phyloP scores from a whole-genome alignment of 345 rosid genomes.

The Anastatica hierochuntica region DNA sequence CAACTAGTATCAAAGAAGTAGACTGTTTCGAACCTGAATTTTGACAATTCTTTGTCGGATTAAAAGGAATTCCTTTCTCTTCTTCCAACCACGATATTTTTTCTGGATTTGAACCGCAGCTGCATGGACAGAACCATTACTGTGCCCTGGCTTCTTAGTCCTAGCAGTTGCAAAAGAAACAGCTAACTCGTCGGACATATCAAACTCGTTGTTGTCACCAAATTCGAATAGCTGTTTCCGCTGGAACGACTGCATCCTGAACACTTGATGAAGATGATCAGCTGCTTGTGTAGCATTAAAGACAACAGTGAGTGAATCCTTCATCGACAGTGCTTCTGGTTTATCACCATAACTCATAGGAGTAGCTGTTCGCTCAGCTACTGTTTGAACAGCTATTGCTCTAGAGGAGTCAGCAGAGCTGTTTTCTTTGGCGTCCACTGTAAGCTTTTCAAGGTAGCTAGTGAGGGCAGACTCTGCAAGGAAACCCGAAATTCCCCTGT shows the following conservation, averaged over 20 bases:
- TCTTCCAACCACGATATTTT: constrained; percentile 84
- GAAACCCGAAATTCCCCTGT: constrained; percentile 88
- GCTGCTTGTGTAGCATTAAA: constrained; percentile 92
- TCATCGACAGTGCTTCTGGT: constrained; percentile 59
- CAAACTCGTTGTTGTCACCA: constrained; percentile 28
- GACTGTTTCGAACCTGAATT: constrained; percentile 67
- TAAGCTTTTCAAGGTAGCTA: constrained; percentile 50
- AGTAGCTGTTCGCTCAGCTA: constrained; percentile 55
- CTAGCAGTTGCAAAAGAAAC: constrained; percentile 45
- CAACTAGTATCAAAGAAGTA: not conserved
- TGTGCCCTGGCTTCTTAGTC: constrained; percentile 31
- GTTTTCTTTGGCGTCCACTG: constrained; percentile 46
- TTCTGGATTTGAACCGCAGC: constrained; percentile 86
- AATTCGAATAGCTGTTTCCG: constrained; percentile 45
- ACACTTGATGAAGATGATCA: constrained; percentile 67
- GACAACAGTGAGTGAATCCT: constrained; percentile 75
- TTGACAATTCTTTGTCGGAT: constrained; percentile 77
- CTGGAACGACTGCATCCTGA: constrained; percentile 80
- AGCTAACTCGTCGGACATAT: constrained; percentile 50
- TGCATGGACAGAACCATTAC: constrained; percentile 40
- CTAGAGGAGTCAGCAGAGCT: constrained; percentile 28
- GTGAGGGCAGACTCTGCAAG: constrained; percentile 85
- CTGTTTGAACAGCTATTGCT: constrained; percentile 43
- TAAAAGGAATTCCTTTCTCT: constrained; percentile 67
- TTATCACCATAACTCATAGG: constrained; percentile 40